Evolutionary conservation across 345 rosid genomes (phyloP).

Genomic region (Lumnitzera racemosa): DNA sequence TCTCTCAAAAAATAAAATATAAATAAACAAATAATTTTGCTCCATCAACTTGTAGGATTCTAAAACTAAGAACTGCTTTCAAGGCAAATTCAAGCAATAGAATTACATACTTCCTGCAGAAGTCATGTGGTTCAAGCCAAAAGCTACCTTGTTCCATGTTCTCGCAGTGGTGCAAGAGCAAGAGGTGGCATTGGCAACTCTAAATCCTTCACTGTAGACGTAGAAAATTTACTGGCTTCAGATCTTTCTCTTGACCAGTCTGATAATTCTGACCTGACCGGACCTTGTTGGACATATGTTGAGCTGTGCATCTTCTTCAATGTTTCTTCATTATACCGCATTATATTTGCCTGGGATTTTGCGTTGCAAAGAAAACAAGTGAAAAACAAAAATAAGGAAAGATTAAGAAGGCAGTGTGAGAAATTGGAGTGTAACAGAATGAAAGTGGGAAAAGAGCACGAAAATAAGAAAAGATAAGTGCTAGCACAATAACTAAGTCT

Average conservation of each 20-base stretch:
- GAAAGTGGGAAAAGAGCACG: background rate
- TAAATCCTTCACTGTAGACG: conserved; percentile 44
- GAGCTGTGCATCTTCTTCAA: conserved; percentile 44
- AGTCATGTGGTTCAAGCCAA: background rate
- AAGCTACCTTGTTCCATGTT: conserved; percentile 60
- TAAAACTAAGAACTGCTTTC: no score
- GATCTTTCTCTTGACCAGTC: conserved; percentile 23
- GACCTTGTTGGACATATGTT: conserved; percentile 29
- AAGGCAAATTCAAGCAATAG: no score
- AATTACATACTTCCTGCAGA: no score
- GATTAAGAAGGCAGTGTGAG: no score
- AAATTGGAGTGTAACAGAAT: no score
- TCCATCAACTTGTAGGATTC: no score
- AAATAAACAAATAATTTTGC: no score
- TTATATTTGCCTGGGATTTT: conserved; percentile 55
- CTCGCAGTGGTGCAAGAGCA: conserved; percentile 54
- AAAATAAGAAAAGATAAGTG: background rate
- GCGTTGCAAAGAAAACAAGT: no score
- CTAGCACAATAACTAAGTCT: no score
- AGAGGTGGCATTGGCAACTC: conserved; percentile 94
- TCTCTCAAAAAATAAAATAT: no score
- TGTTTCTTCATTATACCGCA: conserved; percentile 64
- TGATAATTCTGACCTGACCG: conserved; percentile 42
- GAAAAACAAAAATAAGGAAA: no score
- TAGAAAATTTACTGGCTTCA: conserved; percentile 22